Evolutionary conservation across 768 basidiomycete genomes (phyloP).

Genomic region (Cystofilobasidium ferigula): DNA sequence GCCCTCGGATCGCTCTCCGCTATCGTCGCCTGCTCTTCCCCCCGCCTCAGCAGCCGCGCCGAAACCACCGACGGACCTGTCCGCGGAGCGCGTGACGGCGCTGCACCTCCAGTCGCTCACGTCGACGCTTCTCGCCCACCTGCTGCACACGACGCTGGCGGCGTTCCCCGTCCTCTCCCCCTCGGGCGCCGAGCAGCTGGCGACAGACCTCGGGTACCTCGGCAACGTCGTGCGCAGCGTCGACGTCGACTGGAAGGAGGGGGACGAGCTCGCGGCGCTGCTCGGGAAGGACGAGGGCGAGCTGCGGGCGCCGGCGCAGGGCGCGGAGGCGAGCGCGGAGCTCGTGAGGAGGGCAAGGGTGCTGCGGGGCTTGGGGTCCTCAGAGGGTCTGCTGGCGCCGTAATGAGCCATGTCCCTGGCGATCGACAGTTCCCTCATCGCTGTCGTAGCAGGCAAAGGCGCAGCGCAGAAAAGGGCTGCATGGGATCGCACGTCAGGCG

Average conservation of each 20-base stretch:
- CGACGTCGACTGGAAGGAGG: constrained; percentile 69
- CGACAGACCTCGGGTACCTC: constrained; percentile 77
- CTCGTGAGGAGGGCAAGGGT: too few species aligned
- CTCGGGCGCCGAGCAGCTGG: constrained; percentile 60
- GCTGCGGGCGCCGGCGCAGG: too few species aligned
- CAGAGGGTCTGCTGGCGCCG: too few species aligned
- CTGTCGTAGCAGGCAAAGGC: too few species aligned
- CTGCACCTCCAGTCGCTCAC: constrained; percentile 91
- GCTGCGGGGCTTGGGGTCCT: too few species aligned
- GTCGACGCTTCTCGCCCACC: constrained; percentile 59
- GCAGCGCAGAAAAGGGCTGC: too few species aligned
- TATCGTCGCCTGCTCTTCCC: constrained; percentile 44
- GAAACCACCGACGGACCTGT: constrained; percentile 37
- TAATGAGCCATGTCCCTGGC: too few species aligned
- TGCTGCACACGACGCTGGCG: constrained; percentile 62
- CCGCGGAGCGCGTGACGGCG: constrained; percentile 70
- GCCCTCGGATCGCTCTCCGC: constrained; percentile 31
- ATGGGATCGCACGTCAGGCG: too few species aligned
- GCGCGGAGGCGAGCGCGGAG: too few species aligned
- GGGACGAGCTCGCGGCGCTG: constrained; percentile 1
- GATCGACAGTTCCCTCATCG: too few species aligned
- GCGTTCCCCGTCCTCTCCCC: constrained; percentile 51
- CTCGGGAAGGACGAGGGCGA: background rate
- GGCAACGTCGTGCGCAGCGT: constrained; percentile 80
- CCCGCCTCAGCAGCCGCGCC: constrained; percentile 25